A percentile compares a stretch with the other conserved stretches of the same genome.
phyloP scores from a whole-genome alignment of 768 basidiomycete species.

The Boletus eberwhitei region DNA sequence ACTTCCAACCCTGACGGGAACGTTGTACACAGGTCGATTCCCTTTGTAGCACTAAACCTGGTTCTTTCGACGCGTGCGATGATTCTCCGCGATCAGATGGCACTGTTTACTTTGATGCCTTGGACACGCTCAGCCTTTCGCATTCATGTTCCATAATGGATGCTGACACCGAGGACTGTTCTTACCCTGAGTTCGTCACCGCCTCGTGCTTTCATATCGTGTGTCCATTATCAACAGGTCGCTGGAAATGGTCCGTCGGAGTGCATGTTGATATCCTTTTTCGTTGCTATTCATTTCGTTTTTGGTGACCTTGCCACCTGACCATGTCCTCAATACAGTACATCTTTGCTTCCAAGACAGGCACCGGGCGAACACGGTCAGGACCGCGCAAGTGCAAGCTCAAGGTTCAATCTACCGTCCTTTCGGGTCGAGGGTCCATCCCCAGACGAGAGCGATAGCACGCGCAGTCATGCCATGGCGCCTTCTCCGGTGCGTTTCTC shows the following conservation, averaged over 20 bases:
- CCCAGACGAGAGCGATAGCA: not conserved
- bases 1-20: conserved; percentile 9
- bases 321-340: conserved; percentile 9
- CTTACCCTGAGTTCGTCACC: not conserved
- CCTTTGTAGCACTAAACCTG: not conserved
- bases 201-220: not conserved
- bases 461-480: not conserved
- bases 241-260: conserved; percentile 8
- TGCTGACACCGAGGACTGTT: conserved; percentile 3
- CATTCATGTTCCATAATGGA: conserved; percentile 2
- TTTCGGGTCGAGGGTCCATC: conserved; percentile 20
- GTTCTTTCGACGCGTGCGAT: not conserved
- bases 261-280: conserved; percentile 14
- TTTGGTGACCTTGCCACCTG: conserved; percentile 10
- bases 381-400: conserved; percentile 2
- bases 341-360: conserved; percentile 2
- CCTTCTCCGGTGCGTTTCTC: not conserved
- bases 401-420: conserved; percentile 17
- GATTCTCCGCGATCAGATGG: conserved; percentile 9
- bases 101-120: conserved; percentile 26
- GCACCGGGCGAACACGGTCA: not conserved
- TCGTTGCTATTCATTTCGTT: conserved; percentile 5
- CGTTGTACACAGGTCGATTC: conserved; percentile 5
- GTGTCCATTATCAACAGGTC: conserved; percentile 1
- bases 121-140: conserved; percentile 15